These are phyloP conservation scores for Trichoderma arundinaceum DNA, from an alignment of 2,329 filamentous ascomycete genomes.

Conservation along the genomic window DNA sequence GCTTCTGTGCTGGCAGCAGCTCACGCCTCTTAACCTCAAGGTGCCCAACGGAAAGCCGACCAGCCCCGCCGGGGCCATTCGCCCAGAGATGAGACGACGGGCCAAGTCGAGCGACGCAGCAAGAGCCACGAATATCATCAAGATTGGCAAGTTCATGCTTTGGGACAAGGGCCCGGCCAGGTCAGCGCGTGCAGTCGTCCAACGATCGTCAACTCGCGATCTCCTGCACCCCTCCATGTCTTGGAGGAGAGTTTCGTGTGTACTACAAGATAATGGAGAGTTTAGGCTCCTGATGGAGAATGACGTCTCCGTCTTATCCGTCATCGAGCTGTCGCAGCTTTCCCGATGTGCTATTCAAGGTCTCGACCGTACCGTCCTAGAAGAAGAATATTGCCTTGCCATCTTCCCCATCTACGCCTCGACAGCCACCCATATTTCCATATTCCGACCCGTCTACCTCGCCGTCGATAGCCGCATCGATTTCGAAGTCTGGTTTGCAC, in stretches of 20 bases:
- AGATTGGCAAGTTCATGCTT: slow-evolving; percentile 86
- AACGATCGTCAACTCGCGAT: slow-evolving; percentile 63
- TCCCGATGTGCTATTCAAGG: slow-evolving; percentile 90
- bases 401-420: slow-evolving; percentile 93
- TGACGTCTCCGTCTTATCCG: slow-evolving; percentile 77
- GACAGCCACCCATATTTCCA: slow-evolving; percentile 71
- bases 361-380: slow-evolving; percentile 85
- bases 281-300: slow-evolving; percentile 89
- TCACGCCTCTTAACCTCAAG: slow-evolving; percentile 65
- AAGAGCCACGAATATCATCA: slow-evolving; percentile 75
- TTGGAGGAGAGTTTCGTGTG: slow-evolving; percentile 91
- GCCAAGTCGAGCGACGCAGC: slow-evolving; percentile 43
- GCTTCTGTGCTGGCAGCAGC: slow-evolving; percentile 79
- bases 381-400: slow-evolving; percentile 91
- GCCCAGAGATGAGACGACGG: slow-evolving; percentile 53
- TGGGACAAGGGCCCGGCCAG: slow-evolving; percentile 79
- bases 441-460: slow-evolving; percentile 87
- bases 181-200: slow-evolving; percentile 62
- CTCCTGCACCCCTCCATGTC: slow-evolving; percentile 60
- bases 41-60: slow-evolving; percentile 48
- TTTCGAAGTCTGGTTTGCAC: slow-evolving; percentile 97
- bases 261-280: slow-evolving; percentile 91
- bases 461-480: slow-evolving; percentile 83
- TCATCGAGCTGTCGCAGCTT: slow-evolving; percentile 86
- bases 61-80: slow-evolving; percentile 45